Conservation (phyloP, 306 rosid genomes). For the Glycine tomentella region DNA sequence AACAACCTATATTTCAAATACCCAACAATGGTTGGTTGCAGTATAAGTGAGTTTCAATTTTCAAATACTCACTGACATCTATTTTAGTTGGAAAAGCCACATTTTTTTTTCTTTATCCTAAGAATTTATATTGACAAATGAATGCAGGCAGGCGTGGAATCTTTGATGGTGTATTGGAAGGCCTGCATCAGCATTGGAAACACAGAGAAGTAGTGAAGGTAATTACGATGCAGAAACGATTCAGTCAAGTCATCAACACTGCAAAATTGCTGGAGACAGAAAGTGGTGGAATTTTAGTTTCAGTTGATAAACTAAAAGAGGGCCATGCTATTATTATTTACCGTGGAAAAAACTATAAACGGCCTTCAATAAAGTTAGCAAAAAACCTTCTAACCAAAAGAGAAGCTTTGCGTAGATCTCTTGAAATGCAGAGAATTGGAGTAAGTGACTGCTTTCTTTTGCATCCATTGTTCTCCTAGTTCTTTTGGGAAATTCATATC, state of each 20-base stretch:
- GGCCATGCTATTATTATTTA: slow-evolving; percentile 81
- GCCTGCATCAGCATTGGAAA: slow-evolving; percentile 90
- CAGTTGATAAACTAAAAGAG: slow-evolving; percentile 77
- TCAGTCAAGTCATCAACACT: slow-evolving; percentile 65
- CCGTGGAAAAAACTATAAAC: slow-evolving; percentile 85
- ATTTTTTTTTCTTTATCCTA: slow-evolving; percentile 20
- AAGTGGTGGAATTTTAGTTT: slow-evolving; percentile 84
- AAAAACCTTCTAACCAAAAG: slow-evolving; percentile 75
- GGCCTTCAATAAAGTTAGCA: slow-evolving; percentile 52
- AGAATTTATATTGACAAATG: slow-evolving; percentile 33
- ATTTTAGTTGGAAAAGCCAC: slow-evolving; percentile 2
- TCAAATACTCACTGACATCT: not conserved
- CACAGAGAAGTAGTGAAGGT: slow-evolving; percentile 90
- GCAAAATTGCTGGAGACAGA: slow-evolving; percentile 74
- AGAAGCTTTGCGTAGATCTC: slow-evolving; percentile 74
- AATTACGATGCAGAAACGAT: slow-evolving; percentile 76
- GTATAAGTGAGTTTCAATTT: too few species aligned
- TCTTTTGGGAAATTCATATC: slow-evolving; percentile 27
- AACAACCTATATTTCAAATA: too few species aligned
- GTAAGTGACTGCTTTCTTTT: slow-evolving; percentile 58
- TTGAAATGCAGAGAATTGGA: slow-evolving; percentile 87
- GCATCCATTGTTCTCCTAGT: slow-evolving; percentile 32
- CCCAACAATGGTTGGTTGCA: too few species aligned
- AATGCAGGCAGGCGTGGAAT: slow-evolving; percentile 85
- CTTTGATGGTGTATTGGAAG: slow-evolving; percentile 86